phyloP scores from a whole-genome alignment of 257 asterid genomes.

The Haberlea rhodopensis region DNA sequence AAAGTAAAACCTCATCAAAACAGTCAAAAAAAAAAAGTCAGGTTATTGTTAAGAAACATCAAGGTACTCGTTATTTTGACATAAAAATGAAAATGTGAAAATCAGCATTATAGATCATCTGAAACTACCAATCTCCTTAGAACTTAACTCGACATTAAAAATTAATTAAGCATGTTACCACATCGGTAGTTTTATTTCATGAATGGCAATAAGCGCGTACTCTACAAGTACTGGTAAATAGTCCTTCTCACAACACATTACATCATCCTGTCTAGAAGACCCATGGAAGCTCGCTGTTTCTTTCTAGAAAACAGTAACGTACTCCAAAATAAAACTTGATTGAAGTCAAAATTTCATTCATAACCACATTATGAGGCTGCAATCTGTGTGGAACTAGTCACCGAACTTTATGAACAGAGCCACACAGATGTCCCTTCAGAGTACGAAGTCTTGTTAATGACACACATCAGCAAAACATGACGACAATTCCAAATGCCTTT shows the following conservation, averaged over 20 bases:
- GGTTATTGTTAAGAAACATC: too few species aligned
- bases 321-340: background rate
- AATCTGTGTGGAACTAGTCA: too few species aligned
- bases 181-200: background rate
- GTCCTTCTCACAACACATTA: too few species aligned
- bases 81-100: too few species aligned
- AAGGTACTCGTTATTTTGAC: background rate
- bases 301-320: background rate
- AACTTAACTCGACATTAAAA: background rate
- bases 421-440: background rate
- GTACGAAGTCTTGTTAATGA: background rate
- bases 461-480: background rate
- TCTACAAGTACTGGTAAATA: background rate
- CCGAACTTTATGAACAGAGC: background rate
- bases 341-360: background rate
- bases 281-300: background rate
- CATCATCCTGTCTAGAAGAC: too few species aligned
- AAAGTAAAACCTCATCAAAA: too few species aligned
- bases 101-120: background rate
- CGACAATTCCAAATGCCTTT: background rate
- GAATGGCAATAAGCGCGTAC: background rate
- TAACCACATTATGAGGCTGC: background rate
- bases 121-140: background rate
- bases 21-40: background rate
- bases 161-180: background rate